Evolutionary conservation across 768 basidiomycete species (phyloP).

Genomic region (Phallus indusiatus): DNA sequence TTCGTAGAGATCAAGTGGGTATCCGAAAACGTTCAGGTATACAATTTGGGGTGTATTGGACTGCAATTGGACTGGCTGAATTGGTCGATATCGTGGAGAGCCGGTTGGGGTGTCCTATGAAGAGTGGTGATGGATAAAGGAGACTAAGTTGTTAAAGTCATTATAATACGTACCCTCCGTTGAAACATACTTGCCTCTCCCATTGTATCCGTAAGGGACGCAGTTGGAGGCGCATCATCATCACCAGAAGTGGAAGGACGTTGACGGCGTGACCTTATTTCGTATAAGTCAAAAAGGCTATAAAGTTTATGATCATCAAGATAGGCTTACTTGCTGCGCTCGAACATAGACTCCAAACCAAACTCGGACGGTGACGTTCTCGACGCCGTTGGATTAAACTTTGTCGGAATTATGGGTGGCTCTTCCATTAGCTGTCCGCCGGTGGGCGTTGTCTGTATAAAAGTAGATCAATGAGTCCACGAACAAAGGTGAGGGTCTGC

Average conservation of each 20-base stretch:
- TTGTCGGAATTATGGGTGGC: slow-evolving; percentile 64
- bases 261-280: slow-evolving; percentile 16
- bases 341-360: slow-evolving; percentile 81
- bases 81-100: slow-evolving; percentile 21
- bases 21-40: slow-evolving; percentile 81
- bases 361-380: slow-evolving; percentile 60
- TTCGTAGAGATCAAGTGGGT: slow-evolving; percentile 70
- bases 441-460: slow-evolving; percentile 30
- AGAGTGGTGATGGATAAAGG: neutral
- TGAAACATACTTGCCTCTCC: slow-evolving; percentile 39
- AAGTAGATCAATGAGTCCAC: neutral
- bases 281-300: slow-evolving; percentile 14
- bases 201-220: slow-evolving; percentile 67
- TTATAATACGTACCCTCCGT: slow-evolving; percentile 29
- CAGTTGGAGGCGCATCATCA: slow-evolving; percentile 73
- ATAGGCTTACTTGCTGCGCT: slow-evolving; percentile 47
- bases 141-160: neutral
- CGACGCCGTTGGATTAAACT: slow-evolving; percentile 64
- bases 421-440: slow-evolving; percentile 61
- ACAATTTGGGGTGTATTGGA: slow-evolving; percentile 28
- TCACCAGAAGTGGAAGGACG: slow-evolving; percentile 57
- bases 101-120: slow-evolving; percentile 28
- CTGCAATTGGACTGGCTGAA: slow-evolving; percentile 12
- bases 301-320: slow-evolving; percentile 9
- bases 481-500: neutral